Evolutionary conservation across 2,329 filamentous ascomycete species (phyloP).

Genomic region (Pseudocercospora pini-densiflorae): DNA sequence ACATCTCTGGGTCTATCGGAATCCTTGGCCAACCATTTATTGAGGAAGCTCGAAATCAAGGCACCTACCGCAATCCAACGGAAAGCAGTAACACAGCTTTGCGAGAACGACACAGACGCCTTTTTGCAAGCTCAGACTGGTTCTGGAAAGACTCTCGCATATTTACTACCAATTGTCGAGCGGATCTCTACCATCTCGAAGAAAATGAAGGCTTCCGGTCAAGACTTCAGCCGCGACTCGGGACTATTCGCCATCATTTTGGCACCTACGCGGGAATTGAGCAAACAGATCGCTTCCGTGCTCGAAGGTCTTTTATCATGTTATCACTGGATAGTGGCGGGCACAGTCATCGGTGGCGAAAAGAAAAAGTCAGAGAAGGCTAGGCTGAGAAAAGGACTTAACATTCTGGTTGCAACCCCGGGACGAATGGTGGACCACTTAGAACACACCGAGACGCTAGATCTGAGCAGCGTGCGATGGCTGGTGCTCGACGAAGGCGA

Average conservation of each 20-base stretch:
- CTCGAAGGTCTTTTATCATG: slow-evolving; percentile 85
- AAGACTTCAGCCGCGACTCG: slow-evolving; percentile 74
- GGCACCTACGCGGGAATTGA: slow-evolving; percentile 89
- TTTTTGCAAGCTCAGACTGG: slow-evolving; percentile 98
- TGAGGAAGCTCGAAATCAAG: slow-evolving; percentile 84
- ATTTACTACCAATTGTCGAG: slow-evolving; percentile 89
- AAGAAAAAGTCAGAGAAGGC: slow-evolving; percentile 87
- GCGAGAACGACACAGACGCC: slow-evolving; percentile 82
- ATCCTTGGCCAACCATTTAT: slow-evolving; percentile 78
- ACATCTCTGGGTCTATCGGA: slow-evolving; percentile 82
- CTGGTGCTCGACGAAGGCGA: slow-evolving; percentile 95
- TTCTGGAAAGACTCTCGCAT: slow-evolving; percentile 97
- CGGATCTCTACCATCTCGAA: slow-evolving; percentile 76
- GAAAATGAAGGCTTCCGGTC: slow-evolving; percentile 48
- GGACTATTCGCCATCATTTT: slow-evolving; percentile 94
- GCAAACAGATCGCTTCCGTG: slow-evolving; percentile 89
- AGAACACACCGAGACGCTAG: slow-evolving; percentile 86
- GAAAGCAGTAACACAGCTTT: slow-evolving; percentile 78
- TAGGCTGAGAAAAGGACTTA: slow-evolving; percentile 89
- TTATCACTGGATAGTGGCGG: slow-evolving; percentile 91
- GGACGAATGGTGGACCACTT: slow-evolving; percentile 90
- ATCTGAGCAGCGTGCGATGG: slow-evolving; percentile 90
- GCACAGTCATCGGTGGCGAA: slow-evolving; percentile 76
- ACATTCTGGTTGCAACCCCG: slow-evolving; percentile 93
- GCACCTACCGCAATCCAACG: slow-evolving; percentile 95